phyloP scores from a whole-genome alignment of 176 grass and related monocot species.

The Bonia amplexicaulis region DNA sequence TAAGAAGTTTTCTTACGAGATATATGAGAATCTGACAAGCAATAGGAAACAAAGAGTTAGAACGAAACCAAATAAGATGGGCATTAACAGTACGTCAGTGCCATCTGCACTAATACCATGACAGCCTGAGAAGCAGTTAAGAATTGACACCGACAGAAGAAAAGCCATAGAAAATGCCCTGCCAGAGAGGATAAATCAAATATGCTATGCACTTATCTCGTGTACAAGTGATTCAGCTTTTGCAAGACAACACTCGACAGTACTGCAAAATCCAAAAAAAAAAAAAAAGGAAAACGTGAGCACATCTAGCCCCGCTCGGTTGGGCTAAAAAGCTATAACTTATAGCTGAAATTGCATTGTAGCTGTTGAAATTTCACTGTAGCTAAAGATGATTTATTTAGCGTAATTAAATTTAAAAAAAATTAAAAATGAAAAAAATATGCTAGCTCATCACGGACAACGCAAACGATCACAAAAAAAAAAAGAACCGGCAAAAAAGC shows the following conservation, averaged over 20 bases:
- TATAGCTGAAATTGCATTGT: too few relatives aligned
- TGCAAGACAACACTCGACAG: not conserved
- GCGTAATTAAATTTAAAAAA: too few relatives aligned
- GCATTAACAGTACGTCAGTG: not conserved
- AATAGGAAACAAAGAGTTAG: not conserved
- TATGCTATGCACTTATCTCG: not conserved
- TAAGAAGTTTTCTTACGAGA: not conserved
- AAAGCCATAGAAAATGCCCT: not conserved
- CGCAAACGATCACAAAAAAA: too few relatives aligned
- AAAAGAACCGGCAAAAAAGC: too few relatives aligned
- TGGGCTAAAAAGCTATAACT: too few relatives aligned
- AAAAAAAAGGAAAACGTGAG: not conserved
- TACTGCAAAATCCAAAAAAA: not conserved
- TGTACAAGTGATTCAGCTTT: not conserved
- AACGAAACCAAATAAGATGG: not conserved
- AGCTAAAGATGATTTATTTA: too few relatives aligned
- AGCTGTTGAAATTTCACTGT: too few relatives aligned
- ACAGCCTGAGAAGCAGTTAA: not conserved
- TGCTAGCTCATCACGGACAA: too few relatives aligned
- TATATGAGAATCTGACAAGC: not conserved
- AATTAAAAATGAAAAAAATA: too few relatives aligned
- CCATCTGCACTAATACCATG: not conserved
- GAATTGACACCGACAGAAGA: not conserved
- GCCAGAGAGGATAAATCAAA: not conserved
- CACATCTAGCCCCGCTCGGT: too few relatives aligned